phyloP scores from a whole-genome alignment of 129 eudicot genomes.

The Flaveria bidentis region DNA sequence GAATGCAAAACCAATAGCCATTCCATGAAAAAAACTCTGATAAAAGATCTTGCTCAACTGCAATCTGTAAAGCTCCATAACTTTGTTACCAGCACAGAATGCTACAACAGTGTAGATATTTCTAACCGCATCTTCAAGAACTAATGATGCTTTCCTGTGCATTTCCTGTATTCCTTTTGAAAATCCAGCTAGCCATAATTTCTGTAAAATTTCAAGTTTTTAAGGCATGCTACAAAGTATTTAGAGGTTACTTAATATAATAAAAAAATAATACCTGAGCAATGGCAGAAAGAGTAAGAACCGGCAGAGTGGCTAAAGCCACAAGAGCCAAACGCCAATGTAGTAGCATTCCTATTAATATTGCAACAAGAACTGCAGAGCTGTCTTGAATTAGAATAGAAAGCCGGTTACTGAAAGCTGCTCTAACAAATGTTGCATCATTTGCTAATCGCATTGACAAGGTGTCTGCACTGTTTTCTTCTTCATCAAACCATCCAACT shows the following conservation, averaged over 20 bases:
- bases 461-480: conserved; percentile 86
- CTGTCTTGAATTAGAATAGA: conserved; percentile 89
- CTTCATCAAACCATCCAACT: conserved; percentile 99
- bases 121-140: conserved; percentile 92
- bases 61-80: conserved; percentile 86
- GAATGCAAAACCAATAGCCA: conserved; percentile 86
- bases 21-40: conserved; percentile 87
- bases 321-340: conserved; percentile 94
- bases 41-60: conserved; percentile 70
- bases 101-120: conserved; percentile 94
- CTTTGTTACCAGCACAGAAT: conserved; percentile 92
- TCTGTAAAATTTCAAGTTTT: conserved; percentile 46
- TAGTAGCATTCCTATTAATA: conserved; percentile 75
- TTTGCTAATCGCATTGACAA: conserved; percentile 95
- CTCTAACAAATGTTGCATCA: conserved; percentile 98
- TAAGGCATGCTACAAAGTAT: not conserved
- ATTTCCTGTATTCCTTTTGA: conserved; percentile 97
- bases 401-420: conserved; percentile 89
- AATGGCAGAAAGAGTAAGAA: conserved; percentile 86
- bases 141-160: conserved; percentile 98
- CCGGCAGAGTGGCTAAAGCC: conserved; percentile 81
- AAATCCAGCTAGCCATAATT: conserved; percentile 96
- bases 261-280: conserved; percentile 65
- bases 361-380: conserved; percentile 79
- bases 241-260: not conserved